Base-by-base conservation (phyloP, 2,329 filamentous ascomycete genomes). In the Coniochaeta ligniaria region DNA sequence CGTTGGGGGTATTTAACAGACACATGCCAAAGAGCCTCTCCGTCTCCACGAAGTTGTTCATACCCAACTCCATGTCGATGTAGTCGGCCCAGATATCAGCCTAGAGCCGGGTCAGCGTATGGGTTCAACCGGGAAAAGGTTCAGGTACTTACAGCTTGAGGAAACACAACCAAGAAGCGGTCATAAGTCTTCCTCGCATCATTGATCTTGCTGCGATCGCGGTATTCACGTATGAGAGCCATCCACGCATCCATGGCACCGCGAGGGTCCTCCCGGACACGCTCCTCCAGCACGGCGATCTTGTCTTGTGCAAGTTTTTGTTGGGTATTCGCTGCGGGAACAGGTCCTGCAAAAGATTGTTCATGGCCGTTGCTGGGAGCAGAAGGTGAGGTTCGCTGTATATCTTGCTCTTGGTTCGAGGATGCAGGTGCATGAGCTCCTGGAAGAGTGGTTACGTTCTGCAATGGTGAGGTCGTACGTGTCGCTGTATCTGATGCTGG, bases 211-310 rank as follows among this genome's bases (percentile, higher is more conserved):
- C 90, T 90, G 68, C 89, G 90, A 69, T 85, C 87, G 67, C 89
- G 89, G 73, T 96, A 86, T 72, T 97, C 92, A 66, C 85, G 84
- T 71, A 99, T 94, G 71, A 99, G 81, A 65, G 85, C 84, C 68
- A 96, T 78, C 95, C 95, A 99, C 35, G 94, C 92, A 72, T 95
- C 90, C 74, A 95, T 85, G 68, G 97, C 93, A 70, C 94, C 95
- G 68, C 92, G 90, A 17, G 94, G 91, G 71, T 99, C 95, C 70
- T 97, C 91, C 72, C 89, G 88, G 73, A 98, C 89, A 70, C 94
- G 88, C 73, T 95, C 91, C 78, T 99, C 94, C 70, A 98, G 81
- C 62, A 93, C 84, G 61, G 89, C 87, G 67, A 94, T 82, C 65
- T 84, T 84, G 75, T 96, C 90, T 75, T 88, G 84, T 60, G 89